These are phyloP conservation scores for Taiwanofungus camphoratus DNA, from an alignment of 1,284 basidiomycete species.

Conservation along the genomic window DNA sequence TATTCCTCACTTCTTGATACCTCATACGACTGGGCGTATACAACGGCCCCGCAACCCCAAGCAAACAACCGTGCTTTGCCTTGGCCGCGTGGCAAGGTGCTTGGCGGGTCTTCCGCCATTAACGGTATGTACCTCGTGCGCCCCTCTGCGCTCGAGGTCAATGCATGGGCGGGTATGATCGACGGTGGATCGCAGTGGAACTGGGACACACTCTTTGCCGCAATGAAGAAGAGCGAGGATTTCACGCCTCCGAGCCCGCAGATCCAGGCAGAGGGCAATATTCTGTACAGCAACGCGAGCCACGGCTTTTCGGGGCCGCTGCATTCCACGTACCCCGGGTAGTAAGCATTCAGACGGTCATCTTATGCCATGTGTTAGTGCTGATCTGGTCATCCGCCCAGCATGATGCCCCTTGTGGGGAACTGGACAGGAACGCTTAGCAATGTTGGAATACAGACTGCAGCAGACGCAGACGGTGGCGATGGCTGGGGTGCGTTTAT, in stretches of 20 bases:
- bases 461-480: constrained; percentile 43
- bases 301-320: constrained; percentile 44
- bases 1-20: constrained; percentile 43
- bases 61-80: constrained; percentile 31
- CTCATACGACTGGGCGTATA: constrained; percentile 60
- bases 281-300: constrained; percentile 35
- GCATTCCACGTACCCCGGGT: constrained; percentile 44
- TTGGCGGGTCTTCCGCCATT: constrained; percentile 67
- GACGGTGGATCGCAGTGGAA: constrained; percentile 38
- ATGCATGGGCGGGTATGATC: constrained; percentile 47
- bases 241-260: constrained; percentile 36
- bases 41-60: constrained; percentile 44
- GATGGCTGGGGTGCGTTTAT: constrained; percentile 48
- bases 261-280: constrained; percentile 31
- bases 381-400: constrained; percentile 19
- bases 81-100: constrained; percentile 64
- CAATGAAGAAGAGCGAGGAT: constrained; percentile 49
- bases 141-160: constrained; percentile 46
- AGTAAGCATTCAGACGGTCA: constrained; percentile 37
- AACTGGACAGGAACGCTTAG: constrained; percentile 48
- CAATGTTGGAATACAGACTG: constrained; percentile 37
- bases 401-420: constrained; percentile 42
- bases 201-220: constrained; percentile 46
- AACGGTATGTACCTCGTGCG: constrained; percentile 69
- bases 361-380: constrained; percentile 2